phyloP scores from a whole-genome alignment of 164 flowering plant species.

The Tetrastigma voinierianum region DNA sequence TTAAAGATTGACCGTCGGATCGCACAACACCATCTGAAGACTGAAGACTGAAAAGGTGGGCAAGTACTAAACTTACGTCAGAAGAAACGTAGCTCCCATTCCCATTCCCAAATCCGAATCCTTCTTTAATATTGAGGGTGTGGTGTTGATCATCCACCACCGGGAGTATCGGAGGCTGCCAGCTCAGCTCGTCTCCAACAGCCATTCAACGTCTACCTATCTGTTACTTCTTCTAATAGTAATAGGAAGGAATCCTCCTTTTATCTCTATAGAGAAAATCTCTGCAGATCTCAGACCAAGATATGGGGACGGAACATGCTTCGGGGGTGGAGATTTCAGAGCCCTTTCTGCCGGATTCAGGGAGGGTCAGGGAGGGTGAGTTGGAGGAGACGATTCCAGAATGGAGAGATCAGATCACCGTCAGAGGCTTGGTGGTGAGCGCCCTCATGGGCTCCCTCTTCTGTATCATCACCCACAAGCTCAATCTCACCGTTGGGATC shows the following conservation, averaged over 20 bases:
- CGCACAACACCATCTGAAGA: no score
- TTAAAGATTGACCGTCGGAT: no score
- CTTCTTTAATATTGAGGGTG: not conserved
- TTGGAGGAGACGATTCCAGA: slow-evolving; percentile 47
- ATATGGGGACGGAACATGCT: slow-evolving; percentile 47
- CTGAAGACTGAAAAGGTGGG: no score
- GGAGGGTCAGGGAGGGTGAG: slow-evolving; percentile 10
- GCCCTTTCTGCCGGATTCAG: slow-evolving; percentile 38
- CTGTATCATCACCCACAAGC: slow-evolving; percentile 87
- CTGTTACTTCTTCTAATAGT: not conserved
- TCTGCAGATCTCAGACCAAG: not conserved
- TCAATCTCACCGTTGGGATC: slow-evolving; percentile 85
- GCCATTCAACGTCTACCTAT: not conserved
- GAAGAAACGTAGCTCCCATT: no score
- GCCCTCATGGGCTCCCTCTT: slow-evolving; percentile 66
- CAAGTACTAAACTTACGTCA: no score
- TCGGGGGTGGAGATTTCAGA: slow-evolving; percentile 44
- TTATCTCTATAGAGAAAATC: not conserved
- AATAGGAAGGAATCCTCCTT: no score
- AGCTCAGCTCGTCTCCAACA: not conserved
- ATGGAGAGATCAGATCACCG: slow-evolving; percentile 85
- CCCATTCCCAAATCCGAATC: no score
- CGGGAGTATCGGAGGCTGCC: not conserved
- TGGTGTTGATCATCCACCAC: not conserved
- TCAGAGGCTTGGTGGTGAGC: slow-evolving; percentile 73